Conservation (phyloP, 164 flowering plant species). For the Malania oleifera region DNA sequence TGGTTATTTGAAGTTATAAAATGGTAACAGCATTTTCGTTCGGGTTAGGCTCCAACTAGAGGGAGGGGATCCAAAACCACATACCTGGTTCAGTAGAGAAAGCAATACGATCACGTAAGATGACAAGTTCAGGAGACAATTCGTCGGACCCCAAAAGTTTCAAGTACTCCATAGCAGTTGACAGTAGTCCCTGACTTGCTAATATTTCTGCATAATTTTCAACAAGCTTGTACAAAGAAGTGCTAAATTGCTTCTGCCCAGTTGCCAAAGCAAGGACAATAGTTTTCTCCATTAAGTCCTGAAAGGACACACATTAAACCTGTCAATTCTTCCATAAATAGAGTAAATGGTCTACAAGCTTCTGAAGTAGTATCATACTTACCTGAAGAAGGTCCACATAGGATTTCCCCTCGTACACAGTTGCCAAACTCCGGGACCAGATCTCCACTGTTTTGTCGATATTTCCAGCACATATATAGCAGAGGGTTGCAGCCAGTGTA, state of each 20-base stretch:
- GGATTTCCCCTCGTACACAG: conserved; percentile 58
- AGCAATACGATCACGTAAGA: conserved; percentile 77
- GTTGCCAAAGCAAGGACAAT: conserved; percentile 85
- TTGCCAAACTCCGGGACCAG: conserved; percentile 67
- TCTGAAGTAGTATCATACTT: conserved; percentile 7
- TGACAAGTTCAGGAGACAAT: conserved; percentile 73
- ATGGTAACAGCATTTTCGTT: no score
- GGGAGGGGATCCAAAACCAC: no score
- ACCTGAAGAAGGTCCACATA: conserved; percentile 95
- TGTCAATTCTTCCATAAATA: not conserved
- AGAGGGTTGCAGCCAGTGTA: conserved; percentile 85
- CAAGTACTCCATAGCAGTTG: conserved; percentile 85
- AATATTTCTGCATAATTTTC: conserved; percentile 95
- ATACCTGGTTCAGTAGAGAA: conserved; percentile 58
- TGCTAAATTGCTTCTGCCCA: conserved; percentile 81
- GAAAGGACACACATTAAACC: not conserved
- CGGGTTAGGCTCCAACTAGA: no score
- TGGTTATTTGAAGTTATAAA: no score
- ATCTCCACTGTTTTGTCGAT: conserved; percentile 91
- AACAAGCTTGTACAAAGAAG: conserved; percentile 76
- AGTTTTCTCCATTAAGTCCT: conserved; percentile 99
- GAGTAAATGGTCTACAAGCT: not conserved
- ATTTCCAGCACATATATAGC: conserved; percentile 94
- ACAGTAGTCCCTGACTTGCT: conserved; percentile 88
- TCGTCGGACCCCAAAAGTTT: conserved; percentile 82